Evolutionary conservation across 2,329 filamentous ascomycete species (phyloP).

Genomic region (Cladophialophora yegresii): DNA sequence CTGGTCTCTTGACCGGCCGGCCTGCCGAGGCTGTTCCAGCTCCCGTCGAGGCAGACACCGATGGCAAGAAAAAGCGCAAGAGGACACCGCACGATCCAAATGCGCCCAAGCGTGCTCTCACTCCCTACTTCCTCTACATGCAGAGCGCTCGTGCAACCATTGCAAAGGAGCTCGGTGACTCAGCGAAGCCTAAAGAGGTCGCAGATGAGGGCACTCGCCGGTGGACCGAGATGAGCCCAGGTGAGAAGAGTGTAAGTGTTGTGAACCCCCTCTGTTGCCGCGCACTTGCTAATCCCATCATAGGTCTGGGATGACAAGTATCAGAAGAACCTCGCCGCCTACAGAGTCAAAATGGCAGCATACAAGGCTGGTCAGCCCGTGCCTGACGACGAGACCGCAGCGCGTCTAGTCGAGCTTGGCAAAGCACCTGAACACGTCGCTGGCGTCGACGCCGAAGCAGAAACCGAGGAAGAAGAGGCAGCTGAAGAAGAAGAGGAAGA

Average conservation of each 20-base stretch:
- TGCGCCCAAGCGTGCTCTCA: slow-evolving; percentile 89
- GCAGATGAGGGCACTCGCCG: slow-evolving; percentile 82
- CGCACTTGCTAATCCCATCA: slow-evolving; percentile 11
- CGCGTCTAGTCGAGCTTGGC: slow-evolving; percentile 47
- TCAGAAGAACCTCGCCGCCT: slow-evolving; percentile 57
- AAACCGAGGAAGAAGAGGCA: slow-evolving; percentile 39
- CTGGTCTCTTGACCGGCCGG: slow-evolving; percentile 47
- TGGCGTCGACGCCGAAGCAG: slow-evolving; percentile 40
- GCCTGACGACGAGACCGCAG: slow-evolving; percentile 48
- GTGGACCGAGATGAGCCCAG: slow-evolving; percentile 75
- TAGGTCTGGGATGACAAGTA: slow-evolving; percentile 62
- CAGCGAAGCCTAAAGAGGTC: slow-evolving; percentile 80
- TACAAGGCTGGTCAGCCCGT: slow-evolving; percentile 58
- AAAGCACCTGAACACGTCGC: slow-evolving; percentile 34
- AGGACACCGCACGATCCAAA: slow-evolving; percentile 86
- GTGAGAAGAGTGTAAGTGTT: slow-evolving; percentile 67
- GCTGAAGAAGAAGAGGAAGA: slow-evolving; percentile 42
- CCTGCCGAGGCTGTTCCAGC: slow-evolving; percentile 37
- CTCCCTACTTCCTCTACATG: slow-evolving; percentile 94
- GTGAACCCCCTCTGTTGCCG: slow-evolving; percentile 31
- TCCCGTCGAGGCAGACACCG: slow-evolving; percentile 49
- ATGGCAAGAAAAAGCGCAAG: slow-evolving; percentile 83
- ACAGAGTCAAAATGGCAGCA: slow-evolving; percentile 57
- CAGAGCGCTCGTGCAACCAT: slow-evolving; percentile 83
- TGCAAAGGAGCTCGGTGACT: slow-evolving; percentile 71